These are phyloP conservation scores for Psilocybe subaeruginosa DNA, from an alignment of 768 basidiomycete species.

Conservation along the genomic window DNA sequence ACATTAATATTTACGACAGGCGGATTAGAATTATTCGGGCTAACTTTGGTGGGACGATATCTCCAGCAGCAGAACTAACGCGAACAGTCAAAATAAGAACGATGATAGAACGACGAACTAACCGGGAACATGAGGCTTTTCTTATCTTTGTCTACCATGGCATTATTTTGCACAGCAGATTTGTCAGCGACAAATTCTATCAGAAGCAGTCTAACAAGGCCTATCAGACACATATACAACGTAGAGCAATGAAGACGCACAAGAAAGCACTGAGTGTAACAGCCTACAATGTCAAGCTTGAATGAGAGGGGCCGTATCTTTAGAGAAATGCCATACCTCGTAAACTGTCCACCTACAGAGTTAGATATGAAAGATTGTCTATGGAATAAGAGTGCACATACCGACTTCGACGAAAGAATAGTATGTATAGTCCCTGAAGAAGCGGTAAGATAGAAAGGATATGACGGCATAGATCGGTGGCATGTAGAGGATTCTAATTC, in stretches of 20 bases:
- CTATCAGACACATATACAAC: neutral
- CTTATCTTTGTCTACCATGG: constrained; percentile 82
- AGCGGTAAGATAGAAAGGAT: constrained; percentile 87
- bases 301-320: neutral
- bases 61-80: constrained; percentile 78
- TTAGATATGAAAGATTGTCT: neutral
- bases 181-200: constrained; percentile 85
- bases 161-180: constrained; percentile 60
- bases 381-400: constrained; percentile 16
- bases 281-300: constrained; percentile 45
- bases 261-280: constrained; percentile 87
- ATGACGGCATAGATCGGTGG: constrained; percentile 81
- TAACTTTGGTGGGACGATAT: constrained; percentile 81
- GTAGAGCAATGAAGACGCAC: constrained; percentile 40
- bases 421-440: constrained; percentile 75
- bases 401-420: constrained; percentile 52
- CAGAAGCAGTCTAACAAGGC: constrained; percentile 25
- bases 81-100: neutral
- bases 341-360: constrained; percentile 48
- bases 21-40: constrained; percentile 5
- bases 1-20: neutral
- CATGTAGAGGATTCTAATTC: constrained; percentile 82
- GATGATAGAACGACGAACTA: constrained; percentile 8
- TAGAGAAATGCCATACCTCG: constrained; percentile 47
- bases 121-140: constrained; percentile 67